Evolutionary conservation across 129 eudicot species (phyloP), one percentile per base, ranked within the genome.

Genomic region (Kitagawia praeruptora): DNA sequence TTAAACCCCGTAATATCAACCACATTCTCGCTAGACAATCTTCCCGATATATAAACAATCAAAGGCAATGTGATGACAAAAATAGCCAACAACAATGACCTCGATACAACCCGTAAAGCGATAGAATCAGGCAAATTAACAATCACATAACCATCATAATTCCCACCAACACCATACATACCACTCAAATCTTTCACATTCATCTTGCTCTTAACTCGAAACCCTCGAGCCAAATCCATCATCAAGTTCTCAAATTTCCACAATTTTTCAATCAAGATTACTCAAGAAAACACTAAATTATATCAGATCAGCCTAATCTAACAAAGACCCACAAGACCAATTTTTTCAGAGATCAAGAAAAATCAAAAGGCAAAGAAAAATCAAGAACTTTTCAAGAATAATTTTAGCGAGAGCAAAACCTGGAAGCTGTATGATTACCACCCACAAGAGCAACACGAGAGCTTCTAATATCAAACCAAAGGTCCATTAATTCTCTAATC

Each of bases 391-490:
- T 87, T 34, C 37, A 34, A 34, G 37, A 34, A 34, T 34, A 34
- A 34, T 1, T 34, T 40, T 40, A 88, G 81, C 89, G 89, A 82
- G 89, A 81, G 84, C 96, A 90, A 80, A 90, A 85, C 82, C 90
- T 84, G 78, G 90, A 27, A 38, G 91, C 86, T 69, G 90, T 86
- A 83, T 85, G 91, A 75, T 87, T 87, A 49, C 87, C 91, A 85
- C 90, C 93, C 84, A 89, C 78, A 45, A 89, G 89, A 74, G 85
- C 78, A 54, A 80, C 78, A 45, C 86, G 86, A 44, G 81, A 74
- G 70, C 39, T 76, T 66, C 79, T 79, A 56, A 79, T 31, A 11
- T 77, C 84, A 23, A 81, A 84, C 86, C 88, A 82, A 48, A 85
- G 77, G n/a, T 81, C 64, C 82, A 87, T 39, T 82, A 89, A 81